Percentiles rank a stretch among this genome's conserved stretches.
Evolutionary conservation across 2,329 filamentous ascomycete genomes (phyloP).

Genomic region (Elsinoe arachidis): DNA sequence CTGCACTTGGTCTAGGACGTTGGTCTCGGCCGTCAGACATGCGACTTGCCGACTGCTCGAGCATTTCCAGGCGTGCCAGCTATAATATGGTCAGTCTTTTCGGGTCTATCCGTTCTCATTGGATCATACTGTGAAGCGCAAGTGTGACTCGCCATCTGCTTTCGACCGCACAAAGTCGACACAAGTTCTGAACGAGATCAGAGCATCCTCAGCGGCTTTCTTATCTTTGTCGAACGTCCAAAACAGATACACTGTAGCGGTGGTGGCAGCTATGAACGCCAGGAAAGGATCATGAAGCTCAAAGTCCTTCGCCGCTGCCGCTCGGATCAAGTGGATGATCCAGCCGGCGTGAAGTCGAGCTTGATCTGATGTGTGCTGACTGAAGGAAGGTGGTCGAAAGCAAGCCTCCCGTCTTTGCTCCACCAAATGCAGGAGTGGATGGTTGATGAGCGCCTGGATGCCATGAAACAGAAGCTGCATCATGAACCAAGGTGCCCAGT

Average conservation of each 20-base stretch:
- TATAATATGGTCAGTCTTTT: background rate
- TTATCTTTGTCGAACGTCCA: slow-evolving; percentile 6
- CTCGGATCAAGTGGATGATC: slow-evolving; percentile 1
- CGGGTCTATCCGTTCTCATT: background rate
- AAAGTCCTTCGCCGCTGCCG: background rate
- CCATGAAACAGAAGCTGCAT: slow-evolving; percentile 12
- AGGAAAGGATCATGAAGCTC: slow-evolving; percentile 8
- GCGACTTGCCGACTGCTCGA: background rate
- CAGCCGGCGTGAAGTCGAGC: slow-evolving; percentile 11
- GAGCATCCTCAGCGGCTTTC: background rate
- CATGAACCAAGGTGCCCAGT: slow-evolving; percentile 12
- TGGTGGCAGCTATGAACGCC: background rate
- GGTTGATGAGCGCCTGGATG: slow-evolving; percentile 9
- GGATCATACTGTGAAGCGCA: background rate
- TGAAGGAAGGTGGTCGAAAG: slow-evolving; percentile 8
- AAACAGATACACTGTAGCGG: slow-evolving; percentile 8
- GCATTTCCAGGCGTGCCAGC: slow-evolving; percentile 1
- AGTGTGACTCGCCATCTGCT: background rate
- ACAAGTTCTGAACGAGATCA: background rate
- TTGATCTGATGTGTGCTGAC: slow-evolving; percentile 10
- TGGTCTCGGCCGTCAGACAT: background rate
- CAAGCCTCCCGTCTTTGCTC: background rate
- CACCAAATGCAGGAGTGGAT: slow-evolving; percentile 1
- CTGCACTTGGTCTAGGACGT: background rate
- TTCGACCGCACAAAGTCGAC: background rate